phyloP scores from a whole-genome alignment of 345 rosid genomes.

The Eucalyptus rudis region DNA sequence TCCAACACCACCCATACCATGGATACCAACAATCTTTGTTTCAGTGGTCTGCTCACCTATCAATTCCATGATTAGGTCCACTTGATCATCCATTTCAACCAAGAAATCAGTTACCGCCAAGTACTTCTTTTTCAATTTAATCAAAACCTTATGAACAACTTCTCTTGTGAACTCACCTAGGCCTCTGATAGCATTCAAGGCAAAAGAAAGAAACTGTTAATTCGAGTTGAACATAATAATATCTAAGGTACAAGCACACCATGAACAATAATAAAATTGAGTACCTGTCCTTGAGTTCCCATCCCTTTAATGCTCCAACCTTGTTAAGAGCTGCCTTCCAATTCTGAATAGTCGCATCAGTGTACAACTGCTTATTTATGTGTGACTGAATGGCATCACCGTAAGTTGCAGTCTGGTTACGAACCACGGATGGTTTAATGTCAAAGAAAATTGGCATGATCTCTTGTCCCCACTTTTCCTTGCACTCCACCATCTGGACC shows the following conservation, averaged over 20 bases:
- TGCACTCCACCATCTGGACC: background rate
- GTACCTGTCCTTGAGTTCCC: background rate
- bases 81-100: no score
- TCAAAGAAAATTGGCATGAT: background rate
- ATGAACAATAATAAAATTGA: accelerated
- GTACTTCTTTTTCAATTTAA: no score
- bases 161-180: no score
- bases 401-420: background rate
- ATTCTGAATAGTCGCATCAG: background rate
- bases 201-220: background rate
- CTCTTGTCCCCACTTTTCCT: background rate
- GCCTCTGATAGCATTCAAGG: no score
- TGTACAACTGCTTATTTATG: no score
- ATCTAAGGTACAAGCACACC: no score
- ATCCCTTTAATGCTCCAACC: background rate
- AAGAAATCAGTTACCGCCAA: no score
- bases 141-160: no score
- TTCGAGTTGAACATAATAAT: background rate
- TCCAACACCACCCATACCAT: background rate
- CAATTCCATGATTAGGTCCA: no score
- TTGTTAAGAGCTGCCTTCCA: background rate
- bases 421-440: background rate
- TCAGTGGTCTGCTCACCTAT: no score
- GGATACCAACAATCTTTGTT: background rate
- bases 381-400: background rate